phyloP scores from a whole-genome alignment of 495 filamentous ascomycete genomes.

The Mycothermus thermophilus region DNA sequence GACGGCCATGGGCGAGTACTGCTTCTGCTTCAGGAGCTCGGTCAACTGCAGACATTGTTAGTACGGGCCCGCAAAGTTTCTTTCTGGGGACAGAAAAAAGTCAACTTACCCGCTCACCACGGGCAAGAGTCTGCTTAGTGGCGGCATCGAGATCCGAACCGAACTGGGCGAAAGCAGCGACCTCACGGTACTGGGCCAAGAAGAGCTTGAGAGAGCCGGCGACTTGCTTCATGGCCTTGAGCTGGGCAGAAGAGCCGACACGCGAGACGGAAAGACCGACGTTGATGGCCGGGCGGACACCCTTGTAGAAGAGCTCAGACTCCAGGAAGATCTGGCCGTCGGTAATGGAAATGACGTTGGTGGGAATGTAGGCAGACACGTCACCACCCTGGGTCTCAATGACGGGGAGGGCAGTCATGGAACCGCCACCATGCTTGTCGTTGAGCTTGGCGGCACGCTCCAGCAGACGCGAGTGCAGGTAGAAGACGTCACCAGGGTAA shows the following conservation, averaged over 20 bases:
- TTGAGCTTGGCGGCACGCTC: conserved; percentile 99
- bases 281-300: conserved; percentile 99
- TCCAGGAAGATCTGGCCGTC: conserved; percentile 99
- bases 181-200: conserved; percentile 99
- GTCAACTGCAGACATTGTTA: conserved; percentile 45
- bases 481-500: conserved; percentile 99
- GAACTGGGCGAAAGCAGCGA: conserved; percentile 98
- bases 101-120: conserved; percentile 92
- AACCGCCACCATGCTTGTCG: conserved; percentile 90
- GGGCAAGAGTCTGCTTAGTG: conserved; percentile 96
- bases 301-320: conserved; percentile 99
- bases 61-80: conserved; percentile 7
- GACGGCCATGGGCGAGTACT: conserved; percentile 97
- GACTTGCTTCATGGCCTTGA: conserved; percentile 99
- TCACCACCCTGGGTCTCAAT: conserved; percentile 99
- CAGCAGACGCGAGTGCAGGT: conserved; percentile 98
- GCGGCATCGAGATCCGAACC: conserved; percentile 98
- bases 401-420: conserved; percentile 91
- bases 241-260: conserved; percentile 98
- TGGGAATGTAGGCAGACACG: conserved; percentile 99
- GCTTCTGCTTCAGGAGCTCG: conserved; percentile 99
- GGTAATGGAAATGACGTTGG: conserved; percentile 99
- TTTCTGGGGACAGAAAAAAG: neutral
- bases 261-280: conserved; percentile 99
- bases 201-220: conserved; percentile 99